Evolutionary conservation across 495 filamentous ascomycete species (phyloP), one percentile per base, ranked within the genome.

Genomic region (Penicillium steckii): DNA sequence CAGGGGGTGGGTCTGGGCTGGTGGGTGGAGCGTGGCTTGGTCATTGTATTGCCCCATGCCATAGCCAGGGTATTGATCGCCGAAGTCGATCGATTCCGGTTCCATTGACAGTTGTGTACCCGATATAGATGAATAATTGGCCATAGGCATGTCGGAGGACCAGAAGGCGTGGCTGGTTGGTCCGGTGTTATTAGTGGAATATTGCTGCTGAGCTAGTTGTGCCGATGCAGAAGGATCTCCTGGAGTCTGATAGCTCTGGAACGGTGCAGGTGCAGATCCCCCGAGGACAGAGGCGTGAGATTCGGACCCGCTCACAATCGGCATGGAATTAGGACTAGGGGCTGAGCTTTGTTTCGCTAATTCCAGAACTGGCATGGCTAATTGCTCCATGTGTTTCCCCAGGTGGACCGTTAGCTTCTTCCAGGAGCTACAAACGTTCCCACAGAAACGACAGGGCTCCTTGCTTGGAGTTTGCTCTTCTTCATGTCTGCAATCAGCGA

Each of bases 371-470:
- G 93, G 93, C 62, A 97, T 80, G 58, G 88, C 90, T 64, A 97
- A 88, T 52, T 89, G 85, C 64, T 96, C 92, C 91, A 97, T 95
- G 72, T 97, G 93, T 59, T 91, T 91, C n/a, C 91, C 93, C 55
- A 96, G 74, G 74, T 96, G 93, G 24, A 91, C 90, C 2, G 89
- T 95, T 47, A 97, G 75, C 75, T 96, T 95, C 78, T 95, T 96
- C 92, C 91, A 96, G 43, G 81, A 90, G 50, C 78, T 82, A 72
- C 88, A 92, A 26, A 81, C 73, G 65, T 89, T 89, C 45, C 87
- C 87, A 58, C 93, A 97, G 74, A 97, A 97, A 49, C 88, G 84
- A 73, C 93, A 97, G 19, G 87, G 82, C 67, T 97, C 93, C n/a
- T 88, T 79, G 44, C 80, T 73, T 2, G 92, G 87, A 43, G 74